A percentile compares a stretch with the other conserved stretches of the same genome.
These are phyloP conservation scores for Penicillium desertorum DNA, from an alignment of 495 filamentous ascomycete genomes.

Conservation along the genomic window DNA sequence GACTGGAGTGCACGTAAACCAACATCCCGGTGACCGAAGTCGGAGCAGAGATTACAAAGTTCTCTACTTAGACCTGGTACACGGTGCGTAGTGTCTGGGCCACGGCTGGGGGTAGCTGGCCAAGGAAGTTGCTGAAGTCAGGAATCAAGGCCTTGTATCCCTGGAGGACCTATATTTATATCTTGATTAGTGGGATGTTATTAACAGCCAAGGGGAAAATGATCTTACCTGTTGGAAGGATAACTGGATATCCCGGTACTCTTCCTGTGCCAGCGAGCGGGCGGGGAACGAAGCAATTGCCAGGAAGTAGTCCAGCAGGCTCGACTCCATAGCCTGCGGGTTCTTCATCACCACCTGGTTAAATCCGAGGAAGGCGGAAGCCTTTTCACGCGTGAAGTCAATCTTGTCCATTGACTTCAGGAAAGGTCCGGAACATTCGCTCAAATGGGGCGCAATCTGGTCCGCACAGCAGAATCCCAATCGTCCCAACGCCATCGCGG, in stretches of 20 bases:
- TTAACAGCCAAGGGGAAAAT: too few relatives aligned
- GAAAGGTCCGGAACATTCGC: conserved; percentile 77
- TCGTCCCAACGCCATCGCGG: conserved; percentile 87
- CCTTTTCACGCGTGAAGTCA: conserved; percentile 90
- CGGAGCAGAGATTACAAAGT: not conserved
- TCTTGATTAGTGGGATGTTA: conserved; percentile 5
- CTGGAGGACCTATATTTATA: conserved; percentile 63
- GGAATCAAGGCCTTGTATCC: conserved; percentile 85
- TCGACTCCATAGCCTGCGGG: conserved; percentile 87
- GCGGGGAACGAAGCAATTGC: conserved; percentile 72
- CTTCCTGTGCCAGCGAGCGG: conserved; percentile 54
- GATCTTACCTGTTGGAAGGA: conserved; percentile 54
- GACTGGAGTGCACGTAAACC: not conserved
- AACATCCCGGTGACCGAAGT: not conserved
- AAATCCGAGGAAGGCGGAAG: conserved; percentile 88
- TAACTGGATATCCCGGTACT: conserved; percentile 50
- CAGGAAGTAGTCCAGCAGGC: conserved; percentile 77
- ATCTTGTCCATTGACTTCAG: conserved; percentile 79
- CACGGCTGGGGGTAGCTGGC: conserved; percentile 62
- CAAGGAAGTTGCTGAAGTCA: conserved; percentile 77
- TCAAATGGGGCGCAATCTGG: conserved; percentile 76
- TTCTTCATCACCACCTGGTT: conserved; percentile 80
- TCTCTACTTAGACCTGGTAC: conserved; percentile 42
- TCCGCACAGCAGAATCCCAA: conserved; percentile 81
- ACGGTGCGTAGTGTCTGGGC: conserved; percentile 53